Evolutionary conservation across 2,329 filamentous ascomycete species (phyloP).

Genomic region (Bimuria novae-zelandiae): DNA sequence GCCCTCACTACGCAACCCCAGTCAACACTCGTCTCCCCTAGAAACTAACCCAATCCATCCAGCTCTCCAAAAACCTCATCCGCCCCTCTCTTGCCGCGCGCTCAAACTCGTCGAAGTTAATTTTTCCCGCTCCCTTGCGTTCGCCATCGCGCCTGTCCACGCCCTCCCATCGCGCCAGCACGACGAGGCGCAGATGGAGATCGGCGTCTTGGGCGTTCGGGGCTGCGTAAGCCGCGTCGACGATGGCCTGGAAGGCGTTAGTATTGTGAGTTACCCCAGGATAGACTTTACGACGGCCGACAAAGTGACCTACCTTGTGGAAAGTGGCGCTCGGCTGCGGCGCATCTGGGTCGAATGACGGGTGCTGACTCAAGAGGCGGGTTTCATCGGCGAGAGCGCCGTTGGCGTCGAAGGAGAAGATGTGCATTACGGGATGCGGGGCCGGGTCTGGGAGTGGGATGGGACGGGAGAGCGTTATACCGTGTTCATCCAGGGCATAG

Average conservation of each 20-base stretch:
- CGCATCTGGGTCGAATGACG: background rate
- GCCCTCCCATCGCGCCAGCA: slow-evolving; percentile 58
- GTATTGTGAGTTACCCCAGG: too few relatives aligned
- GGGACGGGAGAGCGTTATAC: slow-evolving; percentile 1
- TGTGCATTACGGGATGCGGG: background rate
- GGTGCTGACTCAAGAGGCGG: slow-evolving; percentile 1
- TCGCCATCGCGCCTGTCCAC: slow-evolving; percentile 70
- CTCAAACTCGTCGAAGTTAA: slow-evolving; percentile 82
- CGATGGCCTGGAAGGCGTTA: slow-evolving; percentile 14
- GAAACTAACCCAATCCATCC: slow-evolving; percentile 78
- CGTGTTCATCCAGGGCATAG: background rate
- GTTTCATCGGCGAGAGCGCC: background rate
- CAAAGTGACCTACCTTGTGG: background rate
- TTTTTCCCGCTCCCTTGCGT: slow-evolving; percentile 77
- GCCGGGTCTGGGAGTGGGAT: background rate
- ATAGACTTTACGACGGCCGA: too few relatives aligned
- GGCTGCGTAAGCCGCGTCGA: slow-evolving; percentile 5
- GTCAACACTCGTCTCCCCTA: background rate
- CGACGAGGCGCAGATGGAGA: slow-evolving; percentile 28
- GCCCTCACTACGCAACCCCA: too few relatives aligned
- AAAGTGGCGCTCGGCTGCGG: background rate
- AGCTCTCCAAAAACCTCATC: slow-evolving; percentile 79
- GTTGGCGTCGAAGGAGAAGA: background rate
- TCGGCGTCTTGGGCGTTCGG: slow-evolving; percentile 16
- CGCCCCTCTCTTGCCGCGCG: slow-evolving; percentile 68